Base-by-base conservation (phyloP, 306 rosid species). In the Vachellia collinsii region DNA sequence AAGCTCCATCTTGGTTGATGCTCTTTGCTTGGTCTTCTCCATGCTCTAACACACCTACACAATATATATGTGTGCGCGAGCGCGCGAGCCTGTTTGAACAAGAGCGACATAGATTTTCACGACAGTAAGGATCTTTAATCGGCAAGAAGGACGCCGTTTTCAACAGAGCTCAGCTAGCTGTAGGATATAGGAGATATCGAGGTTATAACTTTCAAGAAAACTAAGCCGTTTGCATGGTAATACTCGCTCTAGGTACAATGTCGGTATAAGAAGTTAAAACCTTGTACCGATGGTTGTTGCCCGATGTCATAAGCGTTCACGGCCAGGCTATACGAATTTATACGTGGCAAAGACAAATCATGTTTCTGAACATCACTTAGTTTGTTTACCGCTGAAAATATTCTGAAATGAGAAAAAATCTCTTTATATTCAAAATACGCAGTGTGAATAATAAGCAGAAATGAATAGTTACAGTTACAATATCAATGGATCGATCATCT, bases 141-240 rank as follows among this genome's bases (percentile, higher is more conserved):
- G 12, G 10, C 38, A 0, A 19, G 72, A 74, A 54, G 16, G 54
- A 73, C 0, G 62, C 11, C 41, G 14, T 72, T 48, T 4, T 71
- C 20, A 13, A 42, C 43, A 1, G 19, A 20, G 73, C 6, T 3
- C 36, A 72, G 19, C 14, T 11, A 4, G 51, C 38, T 43, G 2
- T 43, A 51, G 20, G n/a, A 6, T 51, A 17, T 9, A 23, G 72
- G 63, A 46, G 39, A 46, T 41, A 70, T 13, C 56, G 41, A 74
- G 64, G 67, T 39, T 29, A 29, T 29, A 29, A 29, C 34, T 29
- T 41, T 3, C 0, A 11, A 20, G 61, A 74, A 39, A 36, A 37
- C 8, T 75, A 42, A 69, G 75, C 10, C 25, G 51, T 17, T 59
- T 79, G 78, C 87, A 80, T 80, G 79, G 87, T 76, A 50, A 80